A percentile compares a stretch with the other conserved stretches of the same genome.
Evolutionary conservation across 73 alveolate genomes (phyloP).

Genomic region (Tetrahymena borealis): DNA sequence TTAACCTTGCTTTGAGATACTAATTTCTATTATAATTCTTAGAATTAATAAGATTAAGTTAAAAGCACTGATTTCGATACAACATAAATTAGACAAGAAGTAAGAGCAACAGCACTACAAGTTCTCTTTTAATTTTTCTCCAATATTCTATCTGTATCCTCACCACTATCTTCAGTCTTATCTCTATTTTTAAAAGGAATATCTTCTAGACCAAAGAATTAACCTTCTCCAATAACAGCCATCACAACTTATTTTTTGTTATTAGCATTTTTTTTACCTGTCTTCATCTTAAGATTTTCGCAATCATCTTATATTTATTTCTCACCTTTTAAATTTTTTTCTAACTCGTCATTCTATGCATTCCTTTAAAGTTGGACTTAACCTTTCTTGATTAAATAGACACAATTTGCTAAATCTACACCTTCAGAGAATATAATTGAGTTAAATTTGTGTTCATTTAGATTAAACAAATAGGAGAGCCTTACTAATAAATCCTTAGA

Average conservation of each 20-base stretch:
- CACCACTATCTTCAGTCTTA: neutral
- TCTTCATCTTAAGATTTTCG: neutral
- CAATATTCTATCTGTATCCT: neutral
- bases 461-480: neutral
- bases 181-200: neutral
- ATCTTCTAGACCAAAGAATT: neutral
- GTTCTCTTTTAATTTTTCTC: neutral
- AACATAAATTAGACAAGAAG: neutral
- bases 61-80: neutral
- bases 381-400: neutral
- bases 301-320: neutral
- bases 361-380: neutral
- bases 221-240: neutral
- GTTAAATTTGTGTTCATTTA: neutral
- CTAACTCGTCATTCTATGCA: neutral
- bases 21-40: neutral
- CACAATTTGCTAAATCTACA: neutral
- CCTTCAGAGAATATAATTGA: neutral
- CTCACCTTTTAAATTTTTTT: neutral
- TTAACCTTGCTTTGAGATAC: neutral
- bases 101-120: neutral
- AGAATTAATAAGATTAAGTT: neutral
- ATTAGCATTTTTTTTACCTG: neutral
- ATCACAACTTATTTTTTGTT: neutral
- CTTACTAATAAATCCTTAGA: neutral